Base-by-base conservation (phyloP, 2,329 filamentous ascomycete species). In the Xylaria multiplex region DNA sequence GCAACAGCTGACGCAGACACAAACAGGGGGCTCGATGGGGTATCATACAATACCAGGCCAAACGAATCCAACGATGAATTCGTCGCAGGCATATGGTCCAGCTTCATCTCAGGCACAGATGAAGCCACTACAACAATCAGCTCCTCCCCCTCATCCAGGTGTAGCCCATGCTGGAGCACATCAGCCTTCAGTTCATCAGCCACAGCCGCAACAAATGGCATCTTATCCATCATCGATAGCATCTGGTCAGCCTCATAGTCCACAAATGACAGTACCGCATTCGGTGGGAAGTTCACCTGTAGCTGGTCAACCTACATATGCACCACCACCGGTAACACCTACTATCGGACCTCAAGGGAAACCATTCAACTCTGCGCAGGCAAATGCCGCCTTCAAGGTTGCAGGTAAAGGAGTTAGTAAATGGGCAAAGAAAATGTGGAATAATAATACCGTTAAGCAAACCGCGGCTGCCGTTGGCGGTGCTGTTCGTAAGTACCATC, bases 371-470 rank as follows among this genome's bases (percentile, higher is more conserved):
- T 72, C 71, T 11, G 48, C 71, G 8, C 72, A 73, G 30, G 68
- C 74, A 6, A 32, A 69, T 3, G 63, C 68, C 5, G 69, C 69
- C 11, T 42, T 74, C 16, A 60, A 69, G 0, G 71, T 69, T 27
- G 73, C 70, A 59, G 73, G 73, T 2, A 75, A 74, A 52, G 72
- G 72, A 7, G 64, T 76, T 65, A 77, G 75, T 69, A 76, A 76
- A 67, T 76, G 73, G 74, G 74, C 71, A 2, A 76, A 74, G 63
- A 75, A 75, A 54, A 69, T 73, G 24, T 73, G 69, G 68, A 66
- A 74, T 32, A 76, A 69, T 52, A 69, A 72, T 11, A 62, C 68
- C 0, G 5, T 76, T 14, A 73, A 75, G 48, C 75, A 77, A 56
- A 70, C 71, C 2, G 69, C 71, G 6, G 70, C 65, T 19, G 71